Evolutionary conservation across 2,329 filamentous ascomycete genomes (phyloP).

Genomic region (Monilinia fructigena): DNA sequence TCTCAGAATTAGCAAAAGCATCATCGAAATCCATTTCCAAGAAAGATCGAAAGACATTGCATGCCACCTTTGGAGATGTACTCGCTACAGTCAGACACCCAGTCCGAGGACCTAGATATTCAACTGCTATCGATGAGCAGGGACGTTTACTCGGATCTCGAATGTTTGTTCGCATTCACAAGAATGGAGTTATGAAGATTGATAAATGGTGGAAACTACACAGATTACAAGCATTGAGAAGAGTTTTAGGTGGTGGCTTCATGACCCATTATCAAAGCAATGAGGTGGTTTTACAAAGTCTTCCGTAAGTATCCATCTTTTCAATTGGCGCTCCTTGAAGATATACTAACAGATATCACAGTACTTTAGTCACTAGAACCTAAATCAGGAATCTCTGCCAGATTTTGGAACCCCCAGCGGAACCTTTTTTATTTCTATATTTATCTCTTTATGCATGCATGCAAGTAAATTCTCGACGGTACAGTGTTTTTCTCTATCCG

Average conservation of each 20-base stretch:
- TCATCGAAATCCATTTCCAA: constrained; percentile 63
- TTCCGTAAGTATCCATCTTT: constrained; percentile 45
- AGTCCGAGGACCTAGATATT: constrained; percentile 64
- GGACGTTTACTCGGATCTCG: constrained; percentile 61
- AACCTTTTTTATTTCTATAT: not conserved
- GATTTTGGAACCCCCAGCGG: not conserved
- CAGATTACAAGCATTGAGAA: constrained; percentile 58
- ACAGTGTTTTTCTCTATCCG: not conserved
- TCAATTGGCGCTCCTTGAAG: not conserved
- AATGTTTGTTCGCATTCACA: constrained; percentile 59
- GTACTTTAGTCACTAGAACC: constrained; percentile 1
- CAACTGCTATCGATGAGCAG: constrained; percentile 59
- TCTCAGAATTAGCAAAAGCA: constrained; percentile 58
- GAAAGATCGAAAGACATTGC: constrained; percentile 64
- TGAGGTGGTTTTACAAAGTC: constrained; percentile 56
- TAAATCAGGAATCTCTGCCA: not conserved
- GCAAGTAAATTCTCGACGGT: not conserved
- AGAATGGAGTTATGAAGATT: constrained; percentile 59
- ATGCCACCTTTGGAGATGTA: constrained; percentile 65
- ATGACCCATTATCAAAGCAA: constrained; percentile 62
- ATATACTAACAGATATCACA: not conserved
- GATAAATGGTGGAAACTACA: constrained; percentile 75
- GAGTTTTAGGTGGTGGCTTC: constrained; percentile 61
- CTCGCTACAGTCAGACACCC: constrained; percentile 66
- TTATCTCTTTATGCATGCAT: too few relatives aligned